These are phyloP conservation scores for Tuber aestivum DNA, from an alignment of 495 filamentous ascomycete genomes.

Conservation along the genomic window DNA sequence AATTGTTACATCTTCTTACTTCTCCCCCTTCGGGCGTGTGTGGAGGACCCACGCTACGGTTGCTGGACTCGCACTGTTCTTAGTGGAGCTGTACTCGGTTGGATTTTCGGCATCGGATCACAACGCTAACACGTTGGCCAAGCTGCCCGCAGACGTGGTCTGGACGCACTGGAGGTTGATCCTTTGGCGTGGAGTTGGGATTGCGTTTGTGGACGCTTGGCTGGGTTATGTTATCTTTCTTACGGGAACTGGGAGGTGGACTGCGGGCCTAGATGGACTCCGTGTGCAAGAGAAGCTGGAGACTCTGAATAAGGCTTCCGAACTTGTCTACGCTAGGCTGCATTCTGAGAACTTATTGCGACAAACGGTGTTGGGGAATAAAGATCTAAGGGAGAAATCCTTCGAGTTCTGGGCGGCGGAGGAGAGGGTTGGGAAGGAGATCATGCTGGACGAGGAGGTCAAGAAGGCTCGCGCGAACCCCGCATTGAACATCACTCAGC, in stretches of 20 bases:
- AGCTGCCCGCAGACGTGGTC: slow-evolving; percentile 55
- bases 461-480: slow-evolving; percentile 55
- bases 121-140: slow-evolving; percentile 53
- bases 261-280: slow-evolving; percentile 47
- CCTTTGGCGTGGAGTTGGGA: slow-evolving; percentile 52
- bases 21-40: slow-evolving; percentile 51
- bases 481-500: slow-evolving; percentile 50
- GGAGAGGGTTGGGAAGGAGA: slow-evolving; percentile 51
- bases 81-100: slow-evolving; percentile 58
- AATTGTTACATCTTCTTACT: slow-evolving; percentile 54
- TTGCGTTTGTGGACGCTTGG: slow-evolving; percentile 58
- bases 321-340: slow-evolving; percentile 46
- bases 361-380: slow-evolving; percentile 54
- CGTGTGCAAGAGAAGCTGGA: slow-evolving; percentile 50
- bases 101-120: slow-evolving; percentile 55
- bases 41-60: slow-evolving; percentile 70
- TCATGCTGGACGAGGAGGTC: slow-evolving; percentile 59
- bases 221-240: slow-evolving; percentile 63
- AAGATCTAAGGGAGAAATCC: slow-evolving; percentile 48
- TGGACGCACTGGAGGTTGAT: slow-evolving; percentile 65
- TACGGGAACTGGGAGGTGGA: slow-evolving; percentile 63
- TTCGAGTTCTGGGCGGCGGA: slow-evolving; percentile 53
- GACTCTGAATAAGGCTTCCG: slow-evolving; percentile 44
- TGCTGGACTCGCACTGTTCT: slow-evolving; percentile 54
- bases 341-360: slow-evolving; percentile 52